Evolutionary conservation across 352 stramenopile species (phyloP).

Genomic region (Phytopythium cucurbitacearum): DNA sequence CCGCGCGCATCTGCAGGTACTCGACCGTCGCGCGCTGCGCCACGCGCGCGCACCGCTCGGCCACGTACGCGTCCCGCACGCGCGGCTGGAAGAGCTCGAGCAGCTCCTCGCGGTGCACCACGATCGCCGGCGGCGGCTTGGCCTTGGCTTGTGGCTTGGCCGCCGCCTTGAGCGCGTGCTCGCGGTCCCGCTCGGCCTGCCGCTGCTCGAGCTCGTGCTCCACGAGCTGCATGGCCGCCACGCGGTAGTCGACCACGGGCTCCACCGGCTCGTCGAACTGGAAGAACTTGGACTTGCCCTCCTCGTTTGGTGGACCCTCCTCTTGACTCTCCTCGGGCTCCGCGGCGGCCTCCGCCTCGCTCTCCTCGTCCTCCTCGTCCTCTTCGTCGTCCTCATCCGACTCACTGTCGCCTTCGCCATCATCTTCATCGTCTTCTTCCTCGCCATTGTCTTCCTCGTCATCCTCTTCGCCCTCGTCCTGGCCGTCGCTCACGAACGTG

Average conservation of each 20-base stretch:
- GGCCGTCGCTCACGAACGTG: constrained; percentile 2
- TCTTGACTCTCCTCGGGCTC: constrained; percentile 13
- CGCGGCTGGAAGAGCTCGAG: constrained; percentile 38
- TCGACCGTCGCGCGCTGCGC: constrained; percentile 42
- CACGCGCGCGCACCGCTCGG: constrained; percentile 41
- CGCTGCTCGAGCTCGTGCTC: constrained; percentile 32
- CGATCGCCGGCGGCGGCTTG: constrained; percentile 11
- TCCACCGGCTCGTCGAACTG: constrained; percentile 46
- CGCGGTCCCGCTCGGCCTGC: constrained; percentile 4
- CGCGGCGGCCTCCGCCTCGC: constrained; percentile 10
- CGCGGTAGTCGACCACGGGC: constrained; percentile 40
- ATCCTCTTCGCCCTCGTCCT: constrained; percentile 14
- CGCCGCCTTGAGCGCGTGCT: constrained; percentile 1
- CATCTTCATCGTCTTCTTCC: constrained; percentile 8
- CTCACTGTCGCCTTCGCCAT: constrained; percentile 5
- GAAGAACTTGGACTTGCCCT: constrained; percentile 26
- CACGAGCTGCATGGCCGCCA: constrained; percentile 27
- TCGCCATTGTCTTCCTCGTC: constrained; percentile 12
- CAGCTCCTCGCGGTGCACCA: constrained; percentile 38
- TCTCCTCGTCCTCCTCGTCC: constrained; percentile 7
- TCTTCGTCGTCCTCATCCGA: constrained; percentile 12
- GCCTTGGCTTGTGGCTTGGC: constrained; percentile 9
- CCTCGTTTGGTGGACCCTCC: constrained; percentile 2
- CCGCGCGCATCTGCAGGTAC: constrained; percentile 55
- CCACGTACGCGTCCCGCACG: constrained; percentile 40